Evolutionary conservation across 306 rosid genomes (phyloP).

Genomic region (Comarum palustre): DNA sequence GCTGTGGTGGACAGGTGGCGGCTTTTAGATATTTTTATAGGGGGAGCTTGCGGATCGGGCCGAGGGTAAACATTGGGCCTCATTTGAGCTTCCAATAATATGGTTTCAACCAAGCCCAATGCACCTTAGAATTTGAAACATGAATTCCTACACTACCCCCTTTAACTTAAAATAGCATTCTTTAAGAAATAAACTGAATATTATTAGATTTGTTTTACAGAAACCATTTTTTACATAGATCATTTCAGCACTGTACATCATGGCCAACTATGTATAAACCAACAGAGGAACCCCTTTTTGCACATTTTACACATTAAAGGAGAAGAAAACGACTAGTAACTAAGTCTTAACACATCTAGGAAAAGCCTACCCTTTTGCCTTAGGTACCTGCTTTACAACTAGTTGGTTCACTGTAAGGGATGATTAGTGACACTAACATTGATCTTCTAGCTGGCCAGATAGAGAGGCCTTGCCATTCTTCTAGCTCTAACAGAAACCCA

Average conservation of each 20-base stretch:
- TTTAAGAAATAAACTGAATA: neutral
- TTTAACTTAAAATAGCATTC: no score
- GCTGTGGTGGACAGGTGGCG: neutral
- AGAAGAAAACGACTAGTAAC: neutral
- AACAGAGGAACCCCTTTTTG: conserved; percentile 5
- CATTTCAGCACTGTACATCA: conserved; percentile 2
- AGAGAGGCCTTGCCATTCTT: conserved; percentile 30
- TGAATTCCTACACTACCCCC: no score
- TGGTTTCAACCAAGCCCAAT: no score
- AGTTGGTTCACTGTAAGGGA: neutral
- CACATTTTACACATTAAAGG: conserved; percentile 11
- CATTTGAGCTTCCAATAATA: no score
- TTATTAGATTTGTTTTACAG: neutral
- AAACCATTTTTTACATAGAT: neutral
- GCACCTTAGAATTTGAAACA: no score
- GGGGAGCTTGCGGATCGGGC: no score
- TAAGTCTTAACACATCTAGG: conserved; percentile 1
- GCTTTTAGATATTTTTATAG: conserved; percentile 53
- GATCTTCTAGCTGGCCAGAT: conserved; percentile 15
- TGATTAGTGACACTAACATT: conserved; percentile 2
- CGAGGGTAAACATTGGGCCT: no score
- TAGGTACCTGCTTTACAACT: conserved; percentile 13
- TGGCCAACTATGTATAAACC: neutral
- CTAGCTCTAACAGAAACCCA: conserved; percentile 35
- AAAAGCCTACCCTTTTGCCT: neutral